Conservation (phyloP, 805 yeast genomes). For the Metschnikowia kofuensis region DNA sequence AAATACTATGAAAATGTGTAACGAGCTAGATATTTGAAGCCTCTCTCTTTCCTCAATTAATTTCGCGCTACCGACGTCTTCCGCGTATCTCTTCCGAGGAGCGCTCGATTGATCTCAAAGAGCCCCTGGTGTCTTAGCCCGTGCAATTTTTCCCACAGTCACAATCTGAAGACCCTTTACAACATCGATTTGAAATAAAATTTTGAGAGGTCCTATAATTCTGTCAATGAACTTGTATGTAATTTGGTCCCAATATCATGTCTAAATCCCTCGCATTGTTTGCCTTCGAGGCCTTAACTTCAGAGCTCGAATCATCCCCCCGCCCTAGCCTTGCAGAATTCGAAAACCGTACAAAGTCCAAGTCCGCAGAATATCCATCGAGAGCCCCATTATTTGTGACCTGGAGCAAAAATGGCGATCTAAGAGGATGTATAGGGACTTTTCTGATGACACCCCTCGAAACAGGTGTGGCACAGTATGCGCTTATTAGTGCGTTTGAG, state of each 20-base stretch:
- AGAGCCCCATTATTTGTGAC: constrained; percentile 76
- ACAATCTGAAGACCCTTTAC: too few species aligned
- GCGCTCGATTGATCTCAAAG: too few species aligned
- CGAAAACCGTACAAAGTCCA: constrained; percentile 2
- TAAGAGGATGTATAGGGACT: constrained; percentile 95
- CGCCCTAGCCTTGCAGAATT: constrained; percentile 13
- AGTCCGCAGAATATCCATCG: constrained; percentile 10
- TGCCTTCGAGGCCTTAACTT: constrained; percentile 35
- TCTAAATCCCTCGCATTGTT: constrained; percentile 36
- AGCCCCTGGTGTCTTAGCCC: too few species aligned
- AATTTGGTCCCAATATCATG: constrained; percentile 18
- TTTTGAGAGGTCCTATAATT: too few species aligned
- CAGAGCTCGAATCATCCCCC: constrained; percentile 16
- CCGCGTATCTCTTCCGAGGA: too few species aligned
- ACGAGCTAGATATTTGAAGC: too few species aligned
- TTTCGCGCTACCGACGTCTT: too few species aligned
- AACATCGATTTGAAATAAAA: too few species aligned
- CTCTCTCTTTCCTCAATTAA: too few species aligned
- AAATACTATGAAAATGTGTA: too few species aligned
- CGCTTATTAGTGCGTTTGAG: constrained; percentile 63
- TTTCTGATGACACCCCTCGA: constrained; percentile 56
- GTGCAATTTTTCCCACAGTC: too few species aligned
- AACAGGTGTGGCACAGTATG: constrained; percentile 58
- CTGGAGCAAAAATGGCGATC: constrained; percentile 58
- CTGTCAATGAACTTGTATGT: too few species aligned